Base-by-base conservation (phyloP, 495 filamentous ascomycete species). In the Hypoxylon fuscum region DNA sequence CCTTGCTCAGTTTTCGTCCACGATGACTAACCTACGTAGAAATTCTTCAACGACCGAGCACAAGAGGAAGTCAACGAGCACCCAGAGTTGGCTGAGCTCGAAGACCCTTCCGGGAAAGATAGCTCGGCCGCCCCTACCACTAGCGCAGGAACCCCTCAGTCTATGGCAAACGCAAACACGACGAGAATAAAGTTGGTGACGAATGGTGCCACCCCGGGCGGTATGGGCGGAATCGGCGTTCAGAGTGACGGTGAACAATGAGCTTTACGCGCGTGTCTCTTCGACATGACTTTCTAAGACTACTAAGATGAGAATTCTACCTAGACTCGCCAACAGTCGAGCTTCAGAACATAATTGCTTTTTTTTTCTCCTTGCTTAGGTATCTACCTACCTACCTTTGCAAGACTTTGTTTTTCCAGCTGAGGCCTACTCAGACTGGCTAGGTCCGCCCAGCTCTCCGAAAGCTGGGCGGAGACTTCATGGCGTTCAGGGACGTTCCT, bases 81-180 rank as follows among this genome's bases (percentile, higher is more conserved):
- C 69, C 89, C 91, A 2, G 86, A 93, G 68, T 83, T 93, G 38
- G 84, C 82, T 65, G 88, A 90, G 52, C 86, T 88, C 21, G 92
- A 95, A 51, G 78, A 81, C 29, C 72, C 66, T 6, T 82, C 81
- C 5, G 63, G 68, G 20, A 81, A 92, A 72, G 90, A 87, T 29
- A 79, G 77, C 51, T 89, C 89, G 5, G 88, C 82, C 12, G 84
- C 86, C 5, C 85, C 85, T 11, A 85, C 86, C 15, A 88, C 88
- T 0, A 86, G 82, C 11, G 81, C 83, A 9, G 89, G 88, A 23
- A 95, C 91, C 5, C 91, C 91, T 3, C 77, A 88, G 70, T 83
- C 87, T 35, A 74, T 79, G 40, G 74, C 78, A 0, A n/a, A n/a
- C 41, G 74, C 78, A 0, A 72, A 70, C 43, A 70, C 63, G 1